phyloP scores from a whole-genome alignment of 768 basidiomycete genomes.

The Macrocybe gigantea region DNA sequence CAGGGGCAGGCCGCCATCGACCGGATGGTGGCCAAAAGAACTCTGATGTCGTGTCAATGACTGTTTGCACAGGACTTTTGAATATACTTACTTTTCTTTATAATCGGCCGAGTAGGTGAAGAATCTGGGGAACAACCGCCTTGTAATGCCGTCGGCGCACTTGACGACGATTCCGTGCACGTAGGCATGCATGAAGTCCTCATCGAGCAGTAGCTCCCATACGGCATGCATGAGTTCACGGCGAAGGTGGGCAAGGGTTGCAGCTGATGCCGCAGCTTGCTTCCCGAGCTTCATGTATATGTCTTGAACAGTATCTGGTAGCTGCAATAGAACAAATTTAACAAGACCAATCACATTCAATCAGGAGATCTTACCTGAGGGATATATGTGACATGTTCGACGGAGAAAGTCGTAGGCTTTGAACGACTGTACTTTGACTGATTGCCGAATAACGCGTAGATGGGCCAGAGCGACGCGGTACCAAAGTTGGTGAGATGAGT shows the following conservation, averaged over 20 bases:
- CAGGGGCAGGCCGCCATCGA: constrained; percentile 14
- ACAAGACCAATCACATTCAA: not conserved
- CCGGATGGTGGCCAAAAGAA: constrained; percentile 13
- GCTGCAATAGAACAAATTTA: constrained; percentile 10
- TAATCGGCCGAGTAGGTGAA: constrained; percentile 31
- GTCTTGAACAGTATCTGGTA: constrained; percentile 24
- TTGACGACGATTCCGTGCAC: constrained; percentile 21
- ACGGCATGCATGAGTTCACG: constrained; percentile 24
- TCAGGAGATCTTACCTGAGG: constrained; percentile 20
- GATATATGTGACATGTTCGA: constrained; percentile 36
- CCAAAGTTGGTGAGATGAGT: constrained; percentile 32
- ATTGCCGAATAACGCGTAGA: constrained; percentile 32
- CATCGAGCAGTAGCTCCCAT: constrained; percentile 19
- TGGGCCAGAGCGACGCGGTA: constrained; percentile 28
- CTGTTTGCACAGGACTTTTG: constrained; percentile 6
- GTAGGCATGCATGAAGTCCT: constrained; percentile 20
- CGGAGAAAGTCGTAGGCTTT: constrained; percentile 20
- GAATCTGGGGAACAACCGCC: constrained; percentile 23
- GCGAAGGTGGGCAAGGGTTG: constrained; percentile 21
- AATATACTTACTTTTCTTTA: constrained; percentile 24
- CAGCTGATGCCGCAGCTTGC: constrained; percentile 2
- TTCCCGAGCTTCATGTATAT: constrained; percentile 7
- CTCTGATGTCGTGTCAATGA: constrained; percentile 5
- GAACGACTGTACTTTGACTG: constrained; percentile 29
- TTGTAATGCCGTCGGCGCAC: constrained; percentile 21